Conservation (phyloP, 2,329 filamentous ascomycete genomes). For the Xylaria sp. region DNA sequence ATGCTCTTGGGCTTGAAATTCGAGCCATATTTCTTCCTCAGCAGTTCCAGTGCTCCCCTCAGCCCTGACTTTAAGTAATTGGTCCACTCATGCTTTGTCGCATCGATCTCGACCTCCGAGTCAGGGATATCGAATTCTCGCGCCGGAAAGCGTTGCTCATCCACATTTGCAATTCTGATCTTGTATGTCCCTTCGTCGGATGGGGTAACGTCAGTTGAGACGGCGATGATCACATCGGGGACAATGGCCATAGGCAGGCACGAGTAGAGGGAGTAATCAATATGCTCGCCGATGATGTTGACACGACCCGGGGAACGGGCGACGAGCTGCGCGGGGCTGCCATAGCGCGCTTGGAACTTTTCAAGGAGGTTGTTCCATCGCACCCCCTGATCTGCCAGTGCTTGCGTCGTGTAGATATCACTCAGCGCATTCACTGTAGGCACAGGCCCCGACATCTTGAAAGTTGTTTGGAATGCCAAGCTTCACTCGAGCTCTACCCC, state of each 20-base stretch:
- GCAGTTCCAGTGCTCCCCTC: constrained; percentile 77
- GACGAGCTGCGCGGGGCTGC: constrained; percentile 76
- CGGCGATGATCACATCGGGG: constrained; percentile 87
- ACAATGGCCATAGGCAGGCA: constrained; percentile 95
- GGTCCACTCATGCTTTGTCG: constrained; percentile 87
- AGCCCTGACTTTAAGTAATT: constrained; percentile 98
- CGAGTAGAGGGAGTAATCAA: constrained; percentile 97
- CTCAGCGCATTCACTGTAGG: constrained; percentile 76
- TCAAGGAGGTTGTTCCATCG: constrained; percentile 78
- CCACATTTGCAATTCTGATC: constrained; percentile 81
- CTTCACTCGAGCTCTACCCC: not conserved
- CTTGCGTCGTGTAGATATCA: constrained; percentile 83
- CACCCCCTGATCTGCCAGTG: constrained; percentile 67
- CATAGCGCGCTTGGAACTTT: constrained; percentile 74
- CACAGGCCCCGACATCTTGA: constrained; percentile 63
- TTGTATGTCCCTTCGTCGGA: constrained; percentile 60
- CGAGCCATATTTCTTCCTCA: constrained; percentile 68
- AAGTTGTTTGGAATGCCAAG: not conserved
- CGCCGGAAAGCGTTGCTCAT: constrained; percentile 74
- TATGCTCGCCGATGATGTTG: constrained; percentile 99
- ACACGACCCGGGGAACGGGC: constrained; percentile 91
- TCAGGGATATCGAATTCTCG: constrained; percentile 75
- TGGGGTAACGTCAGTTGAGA: constrained; percentile 58
- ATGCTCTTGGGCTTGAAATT: constrained; percentile 75
- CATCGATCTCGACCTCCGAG: constrained; percentile 78